A percentile compares a stretch with the other conserved stretches of the same genome.
These are phyloP conservation scores for Exophiala dermatitidis DNA, from an alignment of 2,329 filamentous ascomycete species.

Conservation along the genomic window DNA sequence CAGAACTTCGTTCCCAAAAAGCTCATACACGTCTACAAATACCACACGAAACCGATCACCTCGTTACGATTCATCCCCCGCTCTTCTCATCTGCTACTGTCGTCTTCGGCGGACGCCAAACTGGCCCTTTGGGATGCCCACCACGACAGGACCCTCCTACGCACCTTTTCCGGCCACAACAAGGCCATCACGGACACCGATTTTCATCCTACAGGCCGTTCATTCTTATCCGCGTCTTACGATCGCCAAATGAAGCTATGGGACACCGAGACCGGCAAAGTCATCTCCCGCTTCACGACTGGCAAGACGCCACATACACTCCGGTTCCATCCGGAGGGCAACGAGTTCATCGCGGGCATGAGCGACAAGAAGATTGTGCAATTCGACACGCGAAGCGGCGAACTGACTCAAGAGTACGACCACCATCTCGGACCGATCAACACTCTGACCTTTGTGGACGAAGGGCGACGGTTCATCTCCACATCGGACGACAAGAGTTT, in stretches of 20 bases:
- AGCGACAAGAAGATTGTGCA: constrained; percentile 98
- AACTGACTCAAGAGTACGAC: constrained; percentile 94
- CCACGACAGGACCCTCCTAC: constrained; percentile 77
- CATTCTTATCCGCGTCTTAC: constrained; percentile 86
- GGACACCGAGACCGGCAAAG: constrained; percentile 93
- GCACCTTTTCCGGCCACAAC: constrained; percentile 83
- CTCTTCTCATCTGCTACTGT: constrained; percentile 81
- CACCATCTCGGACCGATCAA: constrained; percentile 97
- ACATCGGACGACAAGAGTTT: constrained; percentile 96
- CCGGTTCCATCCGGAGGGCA: constrained; percentile 80
- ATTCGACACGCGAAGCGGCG: constrained; percentile 76
- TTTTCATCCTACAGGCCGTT: constrained; percentile 74
- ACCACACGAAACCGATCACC: constrained; percentile 77
- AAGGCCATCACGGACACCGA: constrained; percentile 86
- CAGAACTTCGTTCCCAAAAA: constrained; percentile 96
- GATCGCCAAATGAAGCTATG: constrained; percentile 96
- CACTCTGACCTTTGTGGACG: constrained; percentile 92
- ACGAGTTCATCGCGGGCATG: constrained; percentile 94
- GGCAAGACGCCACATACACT: constrained; percentile 94
- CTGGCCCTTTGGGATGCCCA: constrained; percentile 95
- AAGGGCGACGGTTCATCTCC: constrained; percentile 91
- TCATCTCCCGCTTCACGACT: constrained; percentile 79
- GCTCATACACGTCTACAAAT: constrained; percentile 80
- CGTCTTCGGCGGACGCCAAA: constrained; percentile 80
- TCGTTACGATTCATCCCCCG: constrained; percentile 81